phyloP scores from a whole-genome alignment of 768 basidiomycete species.

The Auriscalpium vulgare region DNA sequence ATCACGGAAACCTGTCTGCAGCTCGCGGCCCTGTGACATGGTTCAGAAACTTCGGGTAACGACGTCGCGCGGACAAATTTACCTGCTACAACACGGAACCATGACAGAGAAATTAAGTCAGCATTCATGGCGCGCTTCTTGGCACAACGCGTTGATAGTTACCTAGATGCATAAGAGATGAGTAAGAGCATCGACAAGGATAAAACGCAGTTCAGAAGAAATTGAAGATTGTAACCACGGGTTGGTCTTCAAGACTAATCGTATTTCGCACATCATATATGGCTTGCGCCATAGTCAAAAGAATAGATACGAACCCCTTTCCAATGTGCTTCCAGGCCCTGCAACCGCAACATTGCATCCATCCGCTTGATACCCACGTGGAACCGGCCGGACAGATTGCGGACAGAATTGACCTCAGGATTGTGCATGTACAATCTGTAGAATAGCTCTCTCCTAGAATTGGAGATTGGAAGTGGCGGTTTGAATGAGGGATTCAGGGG shows the following conservation, averaged over 20 bases:
- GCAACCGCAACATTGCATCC: slow-evolving; percentile 76
- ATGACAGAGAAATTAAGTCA: not conserved
- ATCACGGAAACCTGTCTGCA: slow-evolving; percentile 72
- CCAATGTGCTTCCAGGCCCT: slow-evolving; percentile 68
- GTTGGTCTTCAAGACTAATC: slow-evolving; percentile 94
- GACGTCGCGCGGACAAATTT: not conserved
- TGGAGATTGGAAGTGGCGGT: slow-evolving; percentile 71
- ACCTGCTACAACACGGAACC: not conserved
- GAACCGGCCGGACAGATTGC: slow-evolving; percentile 52
- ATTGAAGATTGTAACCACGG: slow-evolving; percentile 56
- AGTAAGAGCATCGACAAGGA: not conserved
- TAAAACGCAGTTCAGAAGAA: slow-evolving; percentile 19
- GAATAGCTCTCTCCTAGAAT: slow-evolving; percentile 45
- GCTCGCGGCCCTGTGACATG: slow-evolving; percentile 38
- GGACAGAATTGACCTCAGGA: slow-evolving; percentile 46
- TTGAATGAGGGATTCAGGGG: slow-evolving; percentile 79
- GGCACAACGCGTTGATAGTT: too few relatives aligned
- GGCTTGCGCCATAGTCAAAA: slow-evolving; percentile 2
- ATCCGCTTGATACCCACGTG: slow-evolving; percentile 71
- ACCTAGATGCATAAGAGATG: not conserved
- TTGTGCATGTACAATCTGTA: slow-evolving; percentile 55
- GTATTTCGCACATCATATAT: slow-evolving; percentile 50
- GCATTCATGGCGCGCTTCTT: not conserved
- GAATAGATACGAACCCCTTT: slow-evolving; percentile 47
- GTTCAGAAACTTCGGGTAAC: not conserved